Conservation (phyloP, 2,329 filamentous ascomycete species). For the Curvularia lunata region DNA sequence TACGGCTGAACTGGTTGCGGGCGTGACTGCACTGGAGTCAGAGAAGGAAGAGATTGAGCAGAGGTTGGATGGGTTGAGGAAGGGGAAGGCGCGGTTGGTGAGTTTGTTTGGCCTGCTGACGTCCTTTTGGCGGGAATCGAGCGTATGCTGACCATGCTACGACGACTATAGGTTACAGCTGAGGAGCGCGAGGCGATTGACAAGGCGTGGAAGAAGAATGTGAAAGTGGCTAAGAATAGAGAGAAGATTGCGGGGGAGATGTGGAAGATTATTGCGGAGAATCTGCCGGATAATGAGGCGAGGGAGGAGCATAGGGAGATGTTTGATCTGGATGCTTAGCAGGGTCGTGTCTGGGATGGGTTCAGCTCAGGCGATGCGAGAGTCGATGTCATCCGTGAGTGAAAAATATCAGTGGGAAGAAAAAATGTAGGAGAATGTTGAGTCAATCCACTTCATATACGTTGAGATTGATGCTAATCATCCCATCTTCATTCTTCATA, state of each 20-base stretch:
- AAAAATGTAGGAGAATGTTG: not conserved
- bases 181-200: constrained; percentile 58
- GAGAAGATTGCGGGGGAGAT: constrained; percentile 59
- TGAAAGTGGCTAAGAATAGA: constrained; percentile 49
- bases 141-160: not conserved
- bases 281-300: constrained; percentile 55
- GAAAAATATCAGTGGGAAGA: not conserved
- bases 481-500: not conserved
- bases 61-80: constrained; percentile 52
- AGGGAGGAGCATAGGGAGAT: constrained; percentile 59
- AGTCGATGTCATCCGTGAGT: not conserved
- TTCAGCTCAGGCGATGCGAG: no score
- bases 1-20: constrained; percentile 56
- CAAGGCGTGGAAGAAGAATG: constrained; percentile 55
- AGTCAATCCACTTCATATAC: not conserved
- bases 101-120: constrained; percentile 24
- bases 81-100: constrained; percentile 54
- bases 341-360: no score
- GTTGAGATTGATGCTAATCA: no score
- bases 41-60: constrained; percentile 53
- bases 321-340: constrained; percentile 46
- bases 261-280: constrained; percentile 58
- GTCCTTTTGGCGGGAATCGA: not conserved
- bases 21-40: constrained; percentile 52
- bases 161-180: constrained; percentile 19